A percentile compares a stretch with the other conserved stretches of the same genome.
These are phyloP conservation scores for Ulmus americana DNA, from an alignment of 331 rosid species.

Conservation along the genomic window DNA sequence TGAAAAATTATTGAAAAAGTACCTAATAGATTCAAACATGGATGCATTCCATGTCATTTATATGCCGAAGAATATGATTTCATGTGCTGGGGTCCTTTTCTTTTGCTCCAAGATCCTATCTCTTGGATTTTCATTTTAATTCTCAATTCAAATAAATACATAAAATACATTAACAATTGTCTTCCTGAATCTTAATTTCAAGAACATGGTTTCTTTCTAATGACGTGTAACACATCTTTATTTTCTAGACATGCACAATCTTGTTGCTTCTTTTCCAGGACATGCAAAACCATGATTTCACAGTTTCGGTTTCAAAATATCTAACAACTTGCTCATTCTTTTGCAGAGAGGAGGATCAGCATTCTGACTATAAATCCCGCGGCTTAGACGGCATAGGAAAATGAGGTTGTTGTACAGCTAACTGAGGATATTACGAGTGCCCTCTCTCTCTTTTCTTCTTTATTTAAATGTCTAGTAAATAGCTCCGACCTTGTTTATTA, in stretches of 20 bases:
- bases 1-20: neutral
- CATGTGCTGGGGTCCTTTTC: too few relatives aligned
- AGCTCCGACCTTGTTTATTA: conserved; percentile 15
- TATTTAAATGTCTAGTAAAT: conserved; percentile 21
- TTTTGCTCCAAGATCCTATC: too few relatives aligned
- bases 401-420: conserved; percentile 48
- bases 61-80: too few relatives aligned
- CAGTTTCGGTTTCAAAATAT: neutral
- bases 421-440: conserved; percentile 46
- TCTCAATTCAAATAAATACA: neutral
- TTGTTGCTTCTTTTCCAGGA: neutral
- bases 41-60: neutral
- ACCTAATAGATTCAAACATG: neutral
- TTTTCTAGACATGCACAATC: neutral
- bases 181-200: neutral
- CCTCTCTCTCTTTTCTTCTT: conserved; percentile 28
- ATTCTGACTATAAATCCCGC: conserved; percentile 38
- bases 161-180: neutral
- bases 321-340: conserved; percentile 16
- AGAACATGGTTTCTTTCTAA: neutral
- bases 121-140: too few relatives aligned
- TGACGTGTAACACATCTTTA: neutral
- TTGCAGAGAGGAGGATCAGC: conserved; percentile 59
- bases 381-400: conserved; percentile 26
- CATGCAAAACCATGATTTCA: neutral